A percentile compares a stretch with the other conserved stretches of the same genome.
Evolutionary conservation across 352 stramenopile species (phyloP).

Genomic region (Phytophthora litchii): DNA sequence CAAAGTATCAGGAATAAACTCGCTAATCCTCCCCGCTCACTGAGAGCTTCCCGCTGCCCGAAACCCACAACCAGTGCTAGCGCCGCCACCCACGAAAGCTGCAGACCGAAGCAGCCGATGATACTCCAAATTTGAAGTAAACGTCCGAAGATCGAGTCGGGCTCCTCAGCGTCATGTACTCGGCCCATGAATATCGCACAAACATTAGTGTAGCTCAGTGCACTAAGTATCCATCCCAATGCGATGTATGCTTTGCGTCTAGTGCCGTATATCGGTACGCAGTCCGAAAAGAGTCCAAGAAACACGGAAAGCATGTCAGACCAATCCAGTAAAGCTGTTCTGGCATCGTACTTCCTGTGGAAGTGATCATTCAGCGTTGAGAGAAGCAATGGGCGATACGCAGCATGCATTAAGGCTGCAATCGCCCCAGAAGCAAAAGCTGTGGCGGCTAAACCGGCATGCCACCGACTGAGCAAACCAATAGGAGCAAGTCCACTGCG

Average conservation of each 20-base stretch:
- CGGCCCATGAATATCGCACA: conserved; percentile 14
- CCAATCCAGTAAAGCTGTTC: conserved; percentile 61
- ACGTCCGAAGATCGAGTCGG: conserved; percentile 18
- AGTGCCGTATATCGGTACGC: conserved; percentile 74
- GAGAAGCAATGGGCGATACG: conserved; percentile 52
- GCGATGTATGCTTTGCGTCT: conserved; percentile 90
- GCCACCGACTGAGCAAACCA: conserved; percentile 37
- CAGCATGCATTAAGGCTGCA: conserved; percentile 39
- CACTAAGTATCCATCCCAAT: conserved; percentile 60
- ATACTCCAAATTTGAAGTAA: conserved; percentile 45
- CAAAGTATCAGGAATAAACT: conserved; percentile 48
- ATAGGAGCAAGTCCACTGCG: conserved; percentile 44
- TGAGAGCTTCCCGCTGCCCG: conserved; percentile 56
- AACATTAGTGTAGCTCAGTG: conserved; percentile 20
- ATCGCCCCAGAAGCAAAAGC: conserved; percentile 36
- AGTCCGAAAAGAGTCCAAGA: conserved; percentile 89
- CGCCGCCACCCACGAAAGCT: conserved; percentile 49
- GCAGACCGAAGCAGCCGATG: conserved; percentile 36
- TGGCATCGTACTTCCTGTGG: conserved; percentile 36
- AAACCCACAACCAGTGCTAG: conserved; percentile 56
- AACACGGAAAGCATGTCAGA: conserved; percentile 78
- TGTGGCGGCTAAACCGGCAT: conserved; percentile 49
- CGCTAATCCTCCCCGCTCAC: conserved; percentile 52
- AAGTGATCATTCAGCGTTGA: conserved; percentile 48
- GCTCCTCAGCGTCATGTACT: conserved; percentile 7